Evolutionary conservation across 768 basidiomycete species (phyloP), one percentile per base, ranked within the genome.

Genomic region (Hydnomerulius pinastri): DNA sequence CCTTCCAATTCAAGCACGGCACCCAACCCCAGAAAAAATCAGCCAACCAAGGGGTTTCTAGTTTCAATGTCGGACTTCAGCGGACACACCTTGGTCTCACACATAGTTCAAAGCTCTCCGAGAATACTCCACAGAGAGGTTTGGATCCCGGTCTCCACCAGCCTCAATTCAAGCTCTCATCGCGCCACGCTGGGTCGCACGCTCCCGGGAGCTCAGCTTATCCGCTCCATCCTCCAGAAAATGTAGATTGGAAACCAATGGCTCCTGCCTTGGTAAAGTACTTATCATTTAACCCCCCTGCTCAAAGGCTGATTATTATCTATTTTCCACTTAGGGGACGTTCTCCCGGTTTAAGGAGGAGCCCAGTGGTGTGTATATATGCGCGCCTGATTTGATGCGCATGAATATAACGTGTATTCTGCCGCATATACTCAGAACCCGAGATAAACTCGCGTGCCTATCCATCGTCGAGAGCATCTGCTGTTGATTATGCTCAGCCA

Each of bases 341-440:
- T 25, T 54, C 7, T 51, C 41, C 46, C 44, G 40, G 11, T 30
- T 45, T 13, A 48, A 43, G 15, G 52, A 55, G 6, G 57, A 59
- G 8, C 40, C 48, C 41, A 37, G 43, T 23, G 66, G 66, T 70
- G 51, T 4, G 58, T 62, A 46, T n/a, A n/a, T 66, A 62, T 61
- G 55, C 59, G 51, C 42, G 20, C 25, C 15, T 3, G 37, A 28
- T 7, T 13, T 9, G 36, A 41, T 13, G n/a, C 25, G 15, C 2
- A 40, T 24, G 6, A 13, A 9, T 17, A 8, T 13, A 23, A 32
- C 38, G 42, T 40, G 12, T 33, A 25, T 51, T 38, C 41, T 40
- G 28, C 21, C 44, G 48, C 51, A 57, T 57, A 55, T 51, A 48
- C 7, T 32, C 52, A 59, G 55, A 67, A n/a, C 27, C 35, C 8